Evolutionary conservation across 306 rosid species (phyloP).

Genomic region (Vachellia pachyceras): DNA sequence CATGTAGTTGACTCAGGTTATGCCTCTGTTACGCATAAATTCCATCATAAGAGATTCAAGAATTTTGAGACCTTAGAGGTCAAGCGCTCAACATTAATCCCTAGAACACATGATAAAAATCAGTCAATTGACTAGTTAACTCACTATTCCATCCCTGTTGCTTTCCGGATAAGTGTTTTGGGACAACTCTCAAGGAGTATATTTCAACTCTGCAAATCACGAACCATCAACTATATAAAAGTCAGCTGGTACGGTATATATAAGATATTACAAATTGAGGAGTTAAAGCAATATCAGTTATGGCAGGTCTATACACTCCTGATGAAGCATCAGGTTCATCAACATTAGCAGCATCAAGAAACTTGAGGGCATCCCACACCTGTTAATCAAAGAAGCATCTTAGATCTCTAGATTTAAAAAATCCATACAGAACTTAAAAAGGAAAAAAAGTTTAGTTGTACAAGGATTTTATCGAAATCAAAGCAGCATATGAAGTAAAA

Average conservation of each 20-base stretch:
- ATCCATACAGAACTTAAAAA: not conserved
- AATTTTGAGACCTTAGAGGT: too few relatives aligned
- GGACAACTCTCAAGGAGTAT: constrained; percentile 69
- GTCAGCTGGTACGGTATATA: constrained; percentile 23
- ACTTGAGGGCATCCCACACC: constrained; percentile 82
- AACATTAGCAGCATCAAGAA: constrained; percentile 79
- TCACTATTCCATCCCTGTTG: constrained; percentile 82
- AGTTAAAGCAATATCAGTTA: not conserved
- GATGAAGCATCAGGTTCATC: constrained; percentile 62
- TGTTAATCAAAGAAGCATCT: constrained; percentile 29
- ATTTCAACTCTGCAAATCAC: constrained; percentile 64
- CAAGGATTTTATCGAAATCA: constrained; percentile 19
- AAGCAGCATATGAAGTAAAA: not conserved
- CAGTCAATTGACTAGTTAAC: constrained; percentile 46
- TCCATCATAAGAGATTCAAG: not conserved
- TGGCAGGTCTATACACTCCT: constrained; percentile 46
- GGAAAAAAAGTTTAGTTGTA: not conserved
- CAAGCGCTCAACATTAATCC: too few relatives aligned
- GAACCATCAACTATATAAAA: constrained; percentile 6
- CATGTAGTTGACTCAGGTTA: not conserved
- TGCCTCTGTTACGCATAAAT: not conserved
- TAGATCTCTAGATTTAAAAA: constrained; percentile 15
- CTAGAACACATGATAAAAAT: too few relatives aligned
- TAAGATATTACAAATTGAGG: not conserved
- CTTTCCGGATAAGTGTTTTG: constrained; percentile 68